Evolutionary conservation across 352 stramenopile species (phyloP), one percentile per base, ranked within the genome.

Genomic region (Phytophthora citrophthora): DNA sequence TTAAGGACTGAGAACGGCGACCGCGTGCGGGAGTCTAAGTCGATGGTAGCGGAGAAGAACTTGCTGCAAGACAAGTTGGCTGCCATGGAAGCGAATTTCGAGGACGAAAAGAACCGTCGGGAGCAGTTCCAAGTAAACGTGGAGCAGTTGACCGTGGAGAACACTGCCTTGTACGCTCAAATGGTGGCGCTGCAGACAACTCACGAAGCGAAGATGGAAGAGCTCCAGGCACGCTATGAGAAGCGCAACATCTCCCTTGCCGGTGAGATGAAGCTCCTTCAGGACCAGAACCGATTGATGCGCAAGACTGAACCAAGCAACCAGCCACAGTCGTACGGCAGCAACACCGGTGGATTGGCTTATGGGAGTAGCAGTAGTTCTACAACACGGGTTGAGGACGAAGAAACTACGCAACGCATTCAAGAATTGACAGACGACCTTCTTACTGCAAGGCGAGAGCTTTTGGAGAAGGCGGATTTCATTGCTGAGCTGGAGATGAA

Each of bases 121-220:
- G 86, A 95, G 62, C 83, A 95, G 48, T 95, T 95, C 58, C 83
- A 95, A 62, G 82, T 95, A n/a, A 87, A 89, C 27, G 81, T 93
- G 10, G 84, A 95, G 66, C 88, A 95, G 54, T 56, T 95, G 12
- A 92, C 86, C 2, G 83, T 92, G 16, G 88, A 95, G 44, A 96
- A 94, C 54, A 95, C 84, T 8, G 85, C 88, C 4, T 43, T 95
- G 60, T 93, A 96, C 47, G 87, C 86, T 10, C 86, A 94, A 64
- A 94, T 96, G 88, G 84, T 94, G 26, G 86, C 86, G 36, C 29
- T 94, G 23, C 85, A 95, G 68, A 89, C 85, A 6, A 91, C 83
- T 0, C 81, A 93, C 46, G 85, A 93, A 60, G 82, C 83, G 1
- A 92, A 92, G 62, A 87, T 91, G 74, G 86, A 96, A 61, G 86